phyloP scores from a whole-genome alignment of 2,329 filamentous ascomycete genomes.

The Aspergillus pseudoviridinutans region DNA sequence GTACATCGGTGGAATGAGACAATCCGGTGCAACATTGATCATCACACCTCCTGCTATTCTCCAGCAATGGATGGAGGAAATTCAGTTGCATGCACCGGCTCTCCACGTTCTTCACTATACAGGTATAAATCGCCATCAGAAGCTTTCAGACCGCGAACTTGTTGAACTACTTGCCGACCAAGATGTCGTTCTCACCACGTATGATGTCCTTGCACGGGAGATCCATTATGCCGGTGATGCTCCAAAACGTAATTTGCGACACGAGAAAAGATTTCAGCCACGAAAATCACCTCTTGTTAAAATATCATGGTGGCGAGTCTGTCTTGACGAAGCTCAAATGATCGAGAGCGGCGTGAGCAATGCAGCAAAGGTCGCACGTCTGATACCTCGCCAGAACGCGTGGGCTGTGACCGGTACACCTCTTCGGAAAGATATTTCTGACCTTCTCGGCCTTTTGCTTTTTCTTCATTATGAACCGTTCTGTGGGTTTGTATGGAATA shows the following conservation, averaged over 20 bases:
- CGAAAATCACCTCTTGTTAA: conserved; percentile 72
- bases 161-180: conserved; percentile 44
- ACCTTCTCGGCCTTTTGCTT: conserved; percentile 73
- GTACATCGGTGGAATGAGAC: conserved; percentile 23
- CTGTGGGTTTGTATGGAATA: conserved; percentile 65
- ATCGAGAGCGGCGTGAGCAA: conserved; percentile 83
- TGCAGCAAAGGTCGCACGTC: conserved; percentile 72
- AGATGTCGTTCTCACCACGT: conserved; percentile 61
- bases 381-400: conserved; percentile 77
- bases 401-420: conserved; percentile 95
- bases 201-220: conserved; percentile 70
- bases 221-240: conserved; percentile 70
- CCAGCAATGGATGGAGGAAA: conserved; percentile 60
- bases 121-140: conserved; percentile 45
- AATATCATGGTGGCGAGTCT: conserved; percentile 83
- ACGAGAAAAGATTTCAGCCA: conserved; percentile 61
- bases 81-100: conserved; percentile 54
- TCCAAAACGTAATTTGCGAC: conserved; percentile 66
- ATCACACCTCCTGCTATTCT: conserved; percentile 60
- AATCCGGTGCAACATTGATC: conserved; percentile 57
- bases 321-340: conserved; percentile 73
- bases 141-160: conserved; percentile 37
- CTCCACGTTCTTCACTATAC: conserved; percentile 56
- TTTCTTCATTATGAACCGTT: conserved; percentile 80
- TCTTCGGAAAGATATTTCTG: conserved; percentile 71